phyloP scores from a whole-genome alignment of 2,329 filamentous ascomycete species.

The Nigrospora osmanthi region DNA sequence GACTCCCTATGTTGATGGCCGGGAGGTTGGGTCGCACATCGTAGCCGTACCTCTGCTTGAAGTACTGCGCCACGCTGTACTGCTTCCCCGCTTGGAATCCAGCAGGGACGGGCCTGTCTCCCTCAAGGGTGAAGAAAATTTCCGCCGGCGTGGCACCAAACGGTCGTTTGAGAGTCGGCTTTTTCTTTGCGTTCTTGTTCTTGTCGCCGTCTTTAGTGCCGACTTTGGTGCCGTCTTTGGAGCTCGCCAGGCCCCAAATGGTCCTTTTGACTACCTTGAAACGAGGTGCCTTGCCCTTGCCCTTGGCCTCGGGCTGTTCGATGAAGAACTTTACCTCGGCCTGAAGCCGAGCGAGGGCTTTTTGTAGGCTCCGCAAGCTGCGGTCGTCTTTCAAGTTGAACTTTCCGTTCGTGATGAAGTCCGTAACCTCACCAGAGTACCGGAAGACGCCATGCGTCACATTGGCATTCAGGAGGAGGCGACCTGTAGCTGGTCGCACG shows the following conservation, averaged over 20 bases:
- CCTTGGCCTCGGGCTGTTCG: conserved; percentile 6
- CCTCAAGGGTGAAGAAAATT: conserved; percentile 23
- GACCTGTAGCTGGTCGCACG: conserved; percentile 42
- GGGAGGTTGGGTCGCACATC: conserved; percentile 35
- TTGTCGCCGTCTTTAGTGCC: too few species aligned
- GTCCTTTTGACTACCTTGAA: conserved; percentile 9
- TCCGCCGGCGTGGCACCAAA: conserved; percentile 13
- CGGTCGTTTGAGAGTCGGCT: conserved; percentile 9
- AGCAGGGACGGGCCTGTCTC: conserved; percentile 8
- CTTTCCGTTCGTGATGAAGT: conserved; percentile 19
- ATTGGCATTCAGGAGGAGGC: conserved; percentile 47
- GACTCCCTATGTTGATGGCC: conserved; percentile 58
- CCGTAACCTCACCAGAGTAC: conserved; percentile 22
- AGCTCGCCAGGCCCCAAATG: conserved; percentile 18
- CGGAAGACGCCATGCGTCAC: conserved; percentile 47
- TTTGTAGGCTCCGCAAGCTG: conserved; percentile 2
- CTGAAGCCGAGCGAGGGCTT: conserved; percentile 11
- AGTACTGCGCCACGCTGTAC: conserved; percentile 35
- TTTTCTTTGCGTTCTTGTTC: conserved; percentile 19
- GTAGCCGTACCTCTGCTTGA: conserved; percentile 18
- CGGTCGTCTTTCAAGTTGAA: background rate
- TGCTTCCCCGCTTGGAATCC: conserved; percentile 16
- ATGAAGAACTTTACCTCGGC: conserved; percentile 8
- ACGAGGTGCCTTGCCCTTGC: conserved; percentile 6
- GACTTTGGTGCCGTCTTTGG: conserved; percentile 20